phyloP scores from a whole-genome alignment of 2,329 filamentous ascomycete genomes.

The Xylariaceae sp. region DNA sequence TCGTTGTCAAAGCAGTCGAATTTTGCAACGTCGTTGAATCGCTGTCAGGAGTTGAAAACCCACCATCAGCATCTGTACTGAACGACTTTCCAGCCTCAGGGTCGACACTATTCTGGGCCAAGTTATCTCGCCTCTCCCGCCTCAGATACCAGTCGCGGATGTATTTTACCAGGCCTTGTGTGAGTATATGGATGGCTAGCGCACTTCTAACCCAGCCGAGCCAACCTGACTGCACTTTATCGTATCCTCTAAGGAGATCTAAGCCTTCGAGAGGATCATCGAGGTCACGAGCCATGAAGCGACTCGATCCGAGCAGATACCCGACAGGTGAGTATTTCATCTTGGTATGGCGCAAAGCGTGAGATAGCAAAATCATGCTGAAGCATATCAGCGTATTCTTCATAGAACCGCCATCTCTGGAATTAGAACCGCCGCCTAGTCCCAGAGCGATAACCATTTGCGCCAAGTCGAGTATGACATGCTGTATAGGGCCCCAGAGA shows the following conservation, averaged over 20 bases:
- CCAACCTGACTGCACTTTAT: conserved; percentile 47
- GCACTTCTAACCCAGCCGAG: conserved; percentile 64
- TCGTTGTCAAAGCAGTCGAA: conserved; percentile 55
- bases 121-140: conserved; percentile 50
- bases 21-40: conserved; percentile 49
- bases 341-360: conserved; percentile 46
- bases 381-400: conserved; percentile 68
- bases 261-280: conserved; percentile 45
- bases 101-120: conserved; percentile 47
- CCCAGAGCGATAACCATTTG: conserved; percentile 92
- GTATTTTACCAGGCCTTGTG: conserved; percentile 65
- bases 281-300: conserved; percentile 40
- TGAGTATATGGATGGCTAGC: conserved; percentile 68
- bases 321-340: conserved; percentile 43
- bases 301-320: conserved; percentile 43
- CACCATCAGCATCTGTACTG: conserved; percentile 38
- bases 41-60: conserved; percentile 49
- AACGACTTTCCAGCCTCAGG: conserved; percentile 56
- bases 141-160: conserved; percentile 63
- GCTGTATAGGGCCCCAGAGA: conserved; percentile 80
- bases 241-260: conserved; percentile 40
- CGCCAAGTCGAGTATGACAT: conserved; percentile 81
- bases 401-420: conserved; percentile 57
- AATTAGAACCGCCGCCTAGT: conserved; percentile 72
- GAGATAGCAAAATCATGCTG: conserved; percentile 56